Conservation (phyloP, 2,329 filamentous ascomycete species). For the Calonectria ilicicola region DNA sequence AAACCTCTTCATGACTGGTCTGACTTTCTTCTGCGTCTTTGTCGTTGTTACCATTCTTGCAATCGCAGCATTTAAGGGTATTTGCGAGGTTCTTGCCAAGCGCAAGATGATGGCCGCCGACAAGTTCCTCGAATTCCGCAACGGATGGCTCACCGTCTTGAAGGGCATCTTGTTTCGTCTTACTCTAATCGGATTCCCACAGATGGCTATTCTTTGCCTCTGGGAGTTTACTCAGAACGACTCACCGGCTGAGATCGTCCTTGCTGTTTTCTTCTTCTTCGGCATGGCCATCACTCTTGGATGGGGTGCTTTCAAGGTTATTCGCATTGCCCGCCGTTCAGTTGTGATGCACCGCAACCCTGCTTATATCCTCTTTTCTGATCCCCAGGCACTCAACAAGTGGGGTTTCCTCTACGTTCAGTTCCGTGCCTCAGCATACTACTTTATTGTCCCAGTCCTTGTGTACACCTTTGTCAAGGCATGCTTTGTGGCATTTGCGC, state of each 20-base stretch:
- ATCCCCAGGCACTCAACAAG: conserved; percentile 94
- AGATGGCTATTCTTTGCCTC: conserved; percentile 89
- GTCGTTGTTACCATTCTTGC: conserved; percentile 79
- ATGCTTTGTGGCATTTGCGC: conserved; percentile 87
- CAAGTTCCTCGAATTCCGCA: conserved; percentile 93
- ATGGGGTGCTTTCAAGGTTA: conserved; percentile 92
- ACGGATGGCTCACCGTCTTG: conserved; percentile 91
- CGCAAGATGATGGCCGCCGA: conserved; percentile 83
- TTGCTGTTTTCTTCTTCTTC: conserved; percentile 90
- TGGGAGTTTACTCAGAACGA: conserved; percentile 93
- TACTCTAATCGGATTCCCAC: conserved; percentile 89
- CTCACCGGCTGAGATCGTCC: conserved; percentile 85
- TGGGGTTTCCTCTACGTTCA: conserved; percentile 99
- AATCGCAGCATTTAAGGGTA: conserved; percentile 83
- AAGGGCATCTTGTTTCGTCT: conserved; percentile 95
- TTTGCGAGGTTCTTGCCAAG: conserved; percentile 81
- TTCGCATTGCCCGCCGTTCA: conserved; percentile 88
- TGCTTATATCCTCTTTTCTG: conserved; percentile 96
- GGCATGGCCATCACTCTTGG: conserved; percentile 81
- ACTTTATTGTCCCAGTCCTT: conserved; percentile 87
- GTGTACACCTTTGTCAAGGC: conserved; percentile 86
- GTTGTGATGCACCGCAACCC: conserved; percentile 95
- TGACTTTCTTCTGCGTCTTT: conserved; percentile 90
- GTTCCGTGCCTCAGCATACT: conserved; percentile 95
- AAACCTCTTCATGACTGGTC: conserved; percentile 92